phyloP scores from a whole-genome alignment of 1,284 basidiomycete genomes.

The Grifola frondosa region DNA sequence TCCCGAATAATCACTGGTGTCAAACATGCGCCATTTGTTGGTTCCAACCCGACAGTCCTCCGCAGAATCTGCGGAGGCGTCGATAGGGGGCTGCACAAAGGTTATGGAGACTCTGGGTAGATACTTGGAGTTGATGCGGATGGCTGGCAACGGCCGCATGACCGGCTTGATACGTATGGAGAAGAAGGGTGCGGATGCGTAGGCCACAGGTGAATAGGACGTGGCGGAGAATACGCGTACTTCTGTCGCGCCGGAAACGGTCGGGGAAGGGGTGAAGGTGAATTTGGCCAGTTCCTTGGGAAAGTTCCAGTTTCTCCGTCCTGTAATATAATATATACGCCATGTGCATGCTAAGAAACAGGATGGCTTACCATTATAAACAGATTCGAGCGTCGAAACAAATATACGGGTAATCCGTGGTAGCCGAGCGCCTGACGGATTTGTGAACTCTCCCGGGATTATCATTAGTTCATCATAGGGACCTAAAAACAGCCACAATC shows the following conservation, averaged over 20 bases:
- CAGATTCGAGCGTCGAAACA: slow-evolving; percentile 13
- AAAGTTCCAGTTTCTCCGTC: slow-evolving; percentile 17
- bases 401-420: slow-evolving; percentile 18
- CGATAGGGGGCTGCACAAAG: slow-evolving; percentile 16
- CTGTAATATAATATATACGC: too few species aligned
- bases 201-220: slow-evolving; percentile 14
- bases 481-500: slow-evolving; percentile 1
- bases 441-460: slow-evolving; percentile 17
- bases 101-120: slow-evolving; percentile 11
- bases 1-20: slow-evolving; percentile 10
- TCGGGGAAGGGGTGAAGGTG: slow-evolving; percentile 17
- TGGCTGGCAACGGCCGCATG: slow-evolving; percentile 12
- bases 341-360: too few species aligned
- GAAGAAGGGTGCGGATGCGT: slow-evolving; percentile 12
- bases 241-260: slow-evolving; percentile 10
- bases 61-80: slow-evolving; percentile 5
- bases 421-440: slow-evolving; percentile 11
- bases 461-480: slow-evolving; percentile 17
- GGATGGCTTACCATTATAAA: slow-evolving; percentile 9
- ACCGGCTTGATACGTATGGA: slow-evolving; percentile 18
- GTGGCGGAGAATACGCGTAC: slow-evolving; percentile 17
- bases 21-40: slow-evolving; percentile 13
- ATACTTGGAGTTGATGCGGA: slow-evolving; percentile 12
- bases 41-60: slow-evolving; percentile 11
- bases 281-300: slow-evolving; percentile 20